Conservation (phyloP, 1,284 basidiomycete species). For the Ganoderma lingzhi region DNA sequence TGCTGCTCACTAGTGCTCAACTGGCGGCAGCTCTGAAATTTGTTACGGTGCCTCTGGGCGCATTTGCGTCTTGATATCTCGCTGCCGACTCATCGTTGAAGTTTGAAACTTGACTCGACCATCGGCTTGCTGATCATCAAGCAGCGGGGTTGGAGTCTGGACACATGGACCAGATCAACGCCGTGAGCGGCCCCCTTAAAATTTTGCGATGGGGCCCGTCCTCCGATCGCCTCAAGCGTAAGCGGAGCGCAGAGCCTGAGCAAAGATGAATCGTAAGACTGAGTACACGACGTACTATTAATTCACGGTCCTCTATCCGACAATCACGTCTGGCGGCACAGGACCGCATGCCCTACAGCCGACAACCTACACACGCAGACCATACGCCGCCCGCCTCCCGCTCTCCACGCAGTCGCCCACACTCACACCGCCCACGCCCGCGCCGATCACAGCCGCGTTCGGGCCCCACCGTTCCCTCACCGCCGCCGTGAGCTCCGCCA, state of each 20-base stretch:
- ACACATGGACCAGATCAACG: neutral
- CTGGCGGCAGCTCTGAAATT: neutral
- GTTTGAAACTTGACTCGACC: neutral
- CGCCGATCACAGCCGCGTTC: constrained; percentile 80
- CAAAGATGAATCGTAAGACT: neutral
- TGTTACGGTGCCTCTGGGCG: neutral
- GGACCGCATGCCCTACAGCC: neutral
- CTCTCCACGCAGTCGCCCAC: constrained; percentile 89
- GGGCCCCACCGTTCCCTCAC: constrained; percentile 60
- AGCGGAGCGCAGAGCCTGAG: neutral
- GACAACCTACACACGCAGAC: constrained; percentile 26
- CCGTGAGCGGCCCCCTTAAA: neutral
- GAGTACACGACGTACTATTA: neutral
- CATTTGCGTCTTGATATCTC: neutral
- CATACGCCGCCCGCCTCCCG: constrained; percentile 63
- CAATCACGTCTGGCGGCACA: neutral
- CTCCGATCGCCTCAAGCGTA: neutral
- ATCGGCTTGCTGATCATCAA: neutral
- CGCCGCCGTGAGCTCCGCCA: constrained; percentile 64
- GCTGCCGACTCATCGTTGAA: neutral
- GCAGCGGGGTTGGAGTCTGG: neutral
- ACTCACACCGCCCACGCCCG: constrained; percentile 90
- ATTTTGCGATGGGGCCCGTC: neutral
- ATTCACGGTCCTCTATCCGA: neutral
- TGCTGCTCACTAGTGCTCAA: no score